phyloP scores from a whole-genome alignment of 192 early-diverging fungal species.

The Tieghemiomyces parasiticus region DNA sequence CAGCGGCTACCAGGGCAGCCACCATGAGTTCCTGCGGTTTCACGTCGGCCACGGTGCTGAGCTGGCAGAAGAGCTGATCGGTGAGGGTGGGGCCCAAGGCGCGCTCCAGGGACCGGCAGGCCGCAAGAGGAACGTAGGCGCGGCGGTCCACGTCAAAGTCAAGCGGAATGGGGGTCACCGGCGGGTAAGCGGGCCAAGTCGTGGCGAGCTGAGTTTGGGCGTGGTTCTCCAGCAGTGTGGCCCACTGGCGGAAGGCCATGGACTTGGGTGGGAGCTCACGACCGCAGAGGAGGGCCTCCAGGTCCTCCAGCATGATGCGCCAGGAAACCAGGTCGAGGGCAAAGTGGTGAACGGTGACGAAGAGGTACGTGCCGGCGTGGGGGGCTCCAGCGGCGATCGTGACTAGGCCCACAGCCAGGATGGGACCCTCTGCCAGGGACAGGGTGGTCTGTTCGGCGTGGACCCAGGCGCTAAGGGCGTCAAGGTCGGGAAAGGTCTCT shows the following conservation, averaged over 20 bases:
- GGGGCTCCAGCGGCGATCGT: no score
- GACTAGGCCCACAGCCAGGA: conserved; percentile 6
- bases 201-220: not conserved
- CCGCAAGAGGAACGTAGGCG: not conserved
- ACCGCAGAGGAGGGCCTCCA: conserved; percentile 12
- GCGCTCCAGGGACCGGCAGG: not conserved
- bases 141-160: not conserved
- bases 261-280: conserved; percentile 12
- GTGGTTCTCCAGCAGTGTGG: not conserved
- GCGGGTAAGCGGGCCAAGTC: not conserved
- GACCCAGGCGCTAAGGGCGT: not conserved
- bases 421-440: not conserved
- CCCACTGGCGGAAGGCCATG: conserved; percentile 16
- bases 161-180: not conserved
- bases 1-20: not conserved
- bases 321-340: conserved; percentile 21
- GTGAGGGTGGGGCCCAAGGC: not conserved
- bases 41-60: not conserved
- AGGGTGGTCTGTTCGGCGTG: not conserved
- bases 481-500: not conserved
- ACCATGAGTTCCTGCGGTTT: conserved; percentile 6
- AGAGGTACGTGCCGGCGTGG: conserved; percentile 12
- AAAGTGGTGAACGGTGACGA: conserved; percentile 19
- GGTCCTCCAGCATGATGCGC: conserved; percentile 20
- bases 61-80: not conserved